Evolutionary conservation across 164 flowering plant genomes (phyloP), one percentile per base, ranked within the genome.

Genomic region (Annona cherimola): DNA sequence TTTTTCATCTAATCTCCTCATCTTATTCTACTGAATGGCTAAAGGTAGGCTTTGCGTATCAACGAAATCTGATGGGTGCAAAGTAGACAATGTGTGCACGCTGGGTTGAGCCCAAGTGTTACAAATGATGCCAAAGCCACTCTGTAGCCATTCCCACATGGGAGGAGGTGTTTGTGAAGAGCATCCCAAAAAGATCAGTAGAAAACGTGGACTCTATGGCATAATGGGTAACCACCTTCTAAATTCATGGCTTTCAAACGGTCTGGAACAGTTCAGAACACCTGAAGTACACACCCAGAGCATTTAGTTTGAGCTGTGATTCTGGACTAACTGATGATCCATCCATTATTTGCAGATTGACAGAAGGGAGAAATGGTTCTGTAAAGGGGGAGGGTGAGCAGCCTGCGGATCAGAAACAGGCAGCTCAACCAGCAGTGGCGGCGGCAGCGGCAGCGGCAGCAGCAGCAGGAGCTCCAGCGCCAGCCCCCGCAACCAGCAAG

Each of bases 291-390:
- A 5, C 57, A 9, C 14, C 12, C 14, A 0, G 57, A 50, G 35
- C 35, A 26, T 26, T 26, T 50, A 16, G 2, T 50, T 50, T 50
- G 18, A 50, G 14, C 14, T 3, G 2, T 16, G 14, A 50, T 2
- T 8, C 14, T 5, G 19, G 41, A 14, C 60, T 66, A 50, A 66
- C 35, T 65, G 12, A 26, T 16, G 19, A 16, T 8, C 66, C 41
- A 26, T 26, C 35, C 35, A 26, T 68, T 39, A 41, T 64, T 71
- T 45, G 42, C 61, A 87, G 85, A 73, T 84, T 84, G 83, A 72
- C 82, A 55, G 79, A 68, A 68, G 79, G 76, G n/a, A 77, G 66
- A 72, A 74, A 76, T 66, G 66, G 44, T 26, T 84, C 86, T 4
- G 46, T 44, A 64, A 77, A 73, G 73, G 61, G 42, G 4, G 68